Conservation (phyloP, 2,329 filamentous ascomycete genomes). For the Ustulina deusta region DNA sequence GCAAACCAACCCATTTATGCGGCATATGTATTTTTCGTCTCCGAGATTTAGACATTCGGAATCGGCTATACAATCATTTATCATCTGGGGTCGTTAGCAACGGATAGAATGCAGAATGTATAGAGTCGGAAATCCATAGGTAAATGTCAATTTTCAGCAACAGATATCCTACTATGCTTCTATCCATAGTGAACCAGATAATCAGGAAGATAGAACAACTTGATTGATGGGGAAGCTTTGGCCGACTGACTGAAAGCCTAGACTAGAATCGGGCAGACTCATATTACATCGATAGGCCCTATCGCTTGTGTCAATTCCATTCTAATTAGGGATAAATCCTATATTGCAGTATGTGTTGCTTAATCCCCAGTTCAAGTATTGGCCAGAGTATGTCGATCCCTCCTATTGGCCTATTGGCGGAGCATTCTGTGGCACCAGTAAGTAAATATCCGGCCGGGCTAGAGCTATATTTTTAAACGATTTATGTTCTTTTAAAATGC, state of each 20-base stretch:
- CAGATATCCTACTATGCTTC: background rate
- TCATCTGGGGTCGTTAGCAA: too few species aligned
- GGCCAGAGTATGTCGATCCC: conserved; percentile 5
- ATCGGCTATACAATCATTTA: background rate
- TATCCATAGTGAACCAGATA: background rate
- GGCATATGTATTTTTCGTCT: background rate
- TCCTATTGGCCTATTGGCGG: conserved; percentile 49
- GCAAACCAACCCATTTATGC: background rate
- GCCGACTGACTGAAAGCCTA: conserved; percentile 32
- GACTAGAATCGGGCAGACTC: conserved; percentile 4
- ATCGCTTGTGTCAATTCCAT: background rate
- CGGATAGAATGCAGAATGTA: background rate
- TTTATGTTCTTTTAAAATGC: background rate
- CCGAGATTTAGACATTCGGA: background rate
- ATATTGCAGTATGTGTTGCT: background rate
- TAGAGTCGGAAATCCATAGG: background rate
- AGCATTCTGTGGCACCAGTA: conserved; percentile 48
- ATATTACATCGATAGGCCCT: background rate
- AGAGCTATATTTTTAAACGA: background rate
- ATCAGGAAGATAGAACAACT: background rate
- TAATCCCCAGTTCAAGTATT: background rate
- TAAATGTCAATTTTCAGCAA: background rate
- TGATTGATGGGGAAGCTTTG: conserved; percentile 44
- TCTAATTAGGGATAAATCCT: background rate
- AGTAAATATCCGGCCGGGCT: background rate